Conservation (phyloP, 352 stramenopile species). For the Phytophthora macrochlamydospora region DNA sequence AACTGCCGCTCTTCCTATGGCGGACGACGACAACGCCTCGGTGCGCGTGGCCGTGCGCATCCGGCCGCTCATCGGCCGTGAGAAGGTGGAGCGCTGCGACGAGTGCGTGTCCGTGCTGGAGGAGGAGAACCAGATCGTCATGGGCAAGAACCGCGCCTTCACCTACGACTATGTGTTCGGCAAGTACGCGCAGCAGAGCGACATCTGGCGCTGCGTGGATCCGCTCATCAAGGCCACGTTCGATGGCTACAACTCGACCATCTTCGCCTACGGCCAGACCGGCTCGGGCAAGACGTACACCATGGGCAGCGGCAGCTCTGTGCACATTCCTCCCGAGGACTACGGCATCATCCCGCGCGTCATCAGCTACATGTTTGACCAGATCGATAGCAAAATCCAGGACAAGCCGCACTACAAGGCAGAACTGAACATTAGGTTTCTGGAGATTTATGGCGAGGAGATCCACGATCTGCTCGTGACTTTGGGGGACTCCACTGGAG, state of each 20-base stretch:
- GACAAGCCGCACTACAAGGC: slow-evolving; percentile 68
- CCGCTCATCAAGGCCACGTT: slow-evolving; percentile 83
- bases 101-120: slow-evolving; percentile 88
- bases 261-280: slow-evolving; percentile 91
- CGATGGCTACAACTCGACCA: slow-evolving; percentile 90
- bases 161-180: slow-evolving; percentile 92
- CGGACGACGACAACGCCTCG: slow-evolving; percentile 59
- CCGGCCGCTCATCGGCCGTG: slow-evolving; percentile 83
- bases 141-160: slow-evolving; percentile 89
- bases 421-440: slow-evolving; percentile 85
- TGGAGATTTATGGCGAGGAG: slow-evolving; percentile 93
- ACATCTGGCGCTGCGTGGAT: slow-evolving; percentile 86
- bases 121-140: slow-evolving; percentile 84
- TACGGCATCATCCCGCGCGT: slow-evolving; percentile 90
- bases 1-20: slow-evolving; percentile 7
- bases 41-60: slow-evolving; percentile 88
- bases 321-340: slow-evolving; percentile 80
- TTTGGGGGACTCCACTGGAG: slow-evolving; percentile 55
- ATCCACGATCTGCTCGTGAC: slow-evolving; percentile 89
- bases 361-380: slow-evolving; percentile 85
- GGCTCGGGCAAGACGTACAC: slow-evolving; percentile 90
- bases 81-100: slow-evolving; percentile 90
- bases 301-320: slow-evolving; percentile 87
- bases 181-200: slow-evolving; percentile 83
- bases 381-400: slow-evolving; percentile 64